Evolutionary conservation across 768 basidiomycete genomes (phyloP).

Genomic region (Termitomyces sp.): DNA sequence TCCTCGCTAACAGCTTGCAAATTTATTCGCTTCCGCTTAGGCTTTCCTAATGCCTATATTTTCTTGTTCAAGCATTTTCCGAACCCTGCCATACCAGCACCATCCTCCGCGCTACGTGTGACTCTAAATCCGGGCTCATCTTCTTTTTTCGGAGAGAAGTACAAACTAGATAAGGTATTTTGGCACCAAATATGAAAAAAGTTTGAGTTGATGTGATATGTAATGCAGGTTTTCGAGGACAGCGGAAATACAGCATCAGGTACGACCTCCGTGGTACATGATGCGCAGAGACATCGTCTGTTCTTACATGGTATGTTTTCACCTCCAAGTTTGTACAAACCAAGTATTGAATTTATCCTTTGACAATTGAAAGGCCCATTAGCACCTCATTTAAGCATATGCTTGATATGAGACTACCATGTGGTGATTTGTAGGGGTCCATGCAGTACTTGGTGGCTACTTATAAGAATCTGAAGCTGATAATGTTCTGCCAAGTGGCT

Average conservation of each 20-base stretch:
- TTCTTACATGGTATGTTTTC: conserved; percentile 51
- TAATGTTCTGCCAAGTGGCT: too few species aligned
- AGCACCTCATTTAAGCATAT: conserved; percentile 8
- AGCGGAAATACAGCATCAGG: conserved; percentile 52
- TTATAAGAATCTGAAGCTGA: too few species aligned
- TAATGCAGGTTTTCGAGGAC: conserved; percentile 59
- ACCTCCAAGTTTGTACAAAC: background rate
- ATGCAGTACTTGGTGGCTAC: background rate
- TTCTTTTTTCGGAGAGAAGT: conserved; percentile 57
- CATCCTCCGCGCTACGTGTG: conserved; percentile 48
- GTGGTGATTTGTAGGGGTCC: background rate
- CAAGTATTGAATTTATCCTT: background rate
- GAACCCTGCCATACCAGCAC: conserved; percentile 33
- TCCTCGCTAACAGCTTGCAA: background rate
- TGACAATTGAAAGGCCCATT: conserved; percentile 4
- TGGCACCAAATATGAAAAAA: background rate
- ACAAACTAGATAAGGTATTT: conserved; percentile 49
- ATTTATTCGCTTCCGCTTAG: conserved; percentile 21
- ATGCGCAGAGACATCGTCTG: conserved; percentile 40
- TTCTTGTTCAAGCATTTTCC: conserved; percentile 30
- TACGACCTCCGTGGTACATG: conserved; percentile 52
- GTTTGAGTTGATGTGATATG: background rate
- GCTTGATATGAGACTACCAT: background rate
- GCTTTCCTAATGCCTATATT: conserved; percentile 35
- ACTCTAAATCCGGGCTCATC: conserved; percentile 45